Evolutionary conservation across 768 basidiomycete genomes (phyloP), one percentile per base, ranked within the genome.

Genomic region (Lactarius hengduanensis): DNA sequence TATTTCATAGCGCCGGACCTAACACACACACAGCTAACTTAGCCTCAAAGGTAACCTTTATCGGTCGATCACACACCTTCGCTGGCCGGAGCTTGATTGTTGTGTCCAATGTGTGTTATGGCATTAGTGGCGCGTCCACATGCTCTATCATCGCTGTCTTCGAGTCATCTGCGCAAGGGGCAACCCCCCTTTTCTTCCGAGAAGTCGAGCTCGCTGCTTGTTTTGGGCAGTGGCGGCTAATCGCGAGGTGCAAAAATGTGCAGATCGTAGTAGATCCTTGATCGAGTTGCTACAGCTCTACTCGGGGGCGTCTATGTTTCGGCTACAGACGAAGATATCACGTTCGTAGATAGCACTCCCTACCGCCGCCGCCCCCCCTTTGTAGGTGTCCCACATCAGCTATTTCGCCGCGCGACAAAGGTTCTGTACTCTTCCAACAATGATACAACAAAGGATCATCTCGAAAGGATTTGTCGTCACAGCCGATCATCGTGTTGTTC

Each of bases 401-500:
- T 53, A 26, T 53, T 28, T 53, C 38, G 30, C 22, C 22, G 47
- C n/a, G 22, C 18, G 22, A 11, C n/a, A 58, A 30, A 26, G 50
- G 26, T 16, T 26, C 50, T 53, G 22, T 28, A 47, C n/a, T 22
- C 1, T 22, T 50, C 47, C 22, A 26, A 50, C 10, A 9, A 50
- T 13, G 22, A 50, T 50, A 50, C 22, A 50, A n/a, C 41, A 41
- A 50, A 50, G 10, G 50, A 53, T 53, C 13, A 15, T 13, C 20
- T n/a, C 10, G 10, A 53, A 26, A 53, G 5, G 26, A 26, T 26
- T 50, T 53, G 11, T 53, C 43, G 41, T 43, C 20, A 28, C 13
- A 30, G 60, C 18, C 18, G 65, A 62, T 66, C 65, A 57, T 40
- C 41, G 59, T 26, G 18, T 11, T 11, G 34, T 40, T 38, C 59